Evolutionary conservation across 1,284 basidiomycete species (phyloP), one percentile per base, ranked within the genome.

Genomic region (Cryptococcus sp.): DNA sequence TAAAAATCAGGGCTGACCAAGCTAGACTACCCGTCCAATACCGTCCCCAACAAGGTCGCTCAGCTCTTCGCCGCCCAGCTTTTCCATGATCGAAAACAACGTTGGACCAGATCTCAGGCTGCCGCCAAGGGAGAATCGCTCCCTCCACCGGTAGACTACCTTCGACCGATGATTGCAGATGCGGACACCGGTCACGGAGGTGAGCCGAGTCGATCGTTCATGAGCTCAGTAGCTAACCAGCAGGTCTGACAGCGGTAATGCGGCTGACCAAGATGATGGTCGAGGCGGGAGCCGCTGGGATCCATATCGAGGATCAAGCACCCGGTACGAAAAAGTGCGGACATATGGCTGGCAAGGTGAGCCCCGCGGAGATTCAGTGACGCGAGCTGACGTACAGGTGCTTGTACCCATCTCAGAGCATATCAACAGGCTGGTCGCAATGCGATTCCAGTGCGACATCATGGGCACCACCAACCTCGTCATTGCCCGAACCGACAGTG

Each of bases 211-310:
- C 16, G 24, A 11, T 16, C 18, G 9, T 7, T 9, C 24, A 4
- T 12, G 16, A n/a, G 21, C 16, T 21, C 21, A 16, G 3, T 7
- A 11, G 21, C 37, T 46, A 36, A 46, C 25, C 6, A 22, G 86
- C 89, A 58, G 94, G 93, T 51, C 78, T 90, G 7, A 95, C 93
- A 24, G 84, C 93, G 32, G 90, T 97, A 44, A 93, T 98, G 88
- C 97, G 97, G 76, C 79, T 86, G 54, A 81, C 84, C 52, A 86
- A 86, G 75, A 79, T 87, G 73, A 85, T 87, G 70, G 83, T 86
- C 56, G 85, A 86, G 73, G 80, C 83, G 66, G 83, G 83, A 51
- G 82, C 82, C 2, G 80, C 80, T 4, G 81, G 80, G 33, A 83
- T 87, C 58, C 85, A 87, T 73, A 82, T 87, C 60, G 85, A 87